These are phyloP conservation scores for Penicillium steckii DNA, from an alignment of 495 filamentous ascomycete genomes.

Conservation along the genomic window DNA sequence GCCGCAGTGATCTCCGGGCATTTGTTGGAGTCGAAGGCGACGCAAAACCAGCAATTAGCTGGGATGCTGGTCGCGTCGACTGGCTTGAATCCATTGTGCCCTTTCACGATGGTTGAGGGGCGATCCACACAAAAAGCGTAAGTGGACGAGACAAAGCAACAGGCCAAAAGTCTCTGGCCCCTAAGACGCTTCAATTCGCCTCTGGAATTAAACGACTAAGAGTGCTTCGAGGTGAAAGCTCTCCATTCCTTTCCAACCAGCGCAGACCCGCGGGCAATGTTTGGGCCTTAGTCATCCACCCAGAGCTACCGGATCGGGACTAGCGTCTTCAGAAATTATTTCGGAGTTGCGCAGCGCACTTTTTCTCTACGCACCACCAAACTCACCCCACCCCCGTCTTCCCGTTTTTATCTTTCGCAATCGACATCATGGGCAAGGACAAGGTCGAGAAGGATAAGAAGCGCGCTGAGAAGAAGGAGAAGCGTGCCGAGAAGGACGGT, in stretches of 20 bases:
- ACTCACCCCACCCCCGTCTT: slow-evolving; percentile 16
- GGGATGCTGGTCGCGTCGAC: slow-evolving; percentile 30
- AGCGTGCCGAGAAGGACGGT: slow-evolving; percentile 72
- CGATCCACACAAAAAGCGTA: neutral
- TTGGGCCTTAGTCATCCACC: slow-evolving; percentile 37
- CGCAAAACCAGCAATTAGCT: slow-evolving; percentile 30
- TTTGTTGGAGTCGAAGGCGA: slow-evolving; percentile 33
- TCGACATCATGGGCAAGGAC: slow-evolving; percentile 53
- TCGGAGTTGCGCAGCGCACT: slow-evolving; percentile 25
- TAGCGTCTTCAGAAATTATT: slow-evolving; percentile 49
- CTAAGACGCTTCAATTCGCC: neutral
- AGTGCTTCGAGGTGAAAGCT: neutral
- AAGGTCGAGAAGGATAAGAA: slow-evolving; percentile 65
- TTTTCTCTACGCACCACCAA: slow-evolving; percentile 32
- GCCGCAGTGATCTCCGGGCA: slow-evolving; percentile 26
- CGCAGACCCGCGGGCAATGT: slow-evolving; percentile 8
- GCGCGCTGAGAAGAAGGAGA: slow-evolving; percentile 79
- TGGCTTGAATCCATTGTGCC: slow-evolving; percentile 31
- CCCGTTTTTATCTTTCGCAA: slow-evolving; percentile 16
- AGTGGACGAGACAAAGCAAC: neutral
- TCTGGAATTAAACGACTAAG: neutral
- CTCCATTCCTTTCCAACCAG: no score
- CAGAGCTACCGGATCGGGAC: slow-evolving; percentile 22
- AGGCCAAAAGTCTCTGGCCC: neutral
- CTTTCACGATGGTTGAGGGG: neutral